These are phyloP conservation scores for Seiridium cupressi DNA, from an alignment of 2,329 filamentous ascomycete genomes.

Conservation along the genomic window DNA sequence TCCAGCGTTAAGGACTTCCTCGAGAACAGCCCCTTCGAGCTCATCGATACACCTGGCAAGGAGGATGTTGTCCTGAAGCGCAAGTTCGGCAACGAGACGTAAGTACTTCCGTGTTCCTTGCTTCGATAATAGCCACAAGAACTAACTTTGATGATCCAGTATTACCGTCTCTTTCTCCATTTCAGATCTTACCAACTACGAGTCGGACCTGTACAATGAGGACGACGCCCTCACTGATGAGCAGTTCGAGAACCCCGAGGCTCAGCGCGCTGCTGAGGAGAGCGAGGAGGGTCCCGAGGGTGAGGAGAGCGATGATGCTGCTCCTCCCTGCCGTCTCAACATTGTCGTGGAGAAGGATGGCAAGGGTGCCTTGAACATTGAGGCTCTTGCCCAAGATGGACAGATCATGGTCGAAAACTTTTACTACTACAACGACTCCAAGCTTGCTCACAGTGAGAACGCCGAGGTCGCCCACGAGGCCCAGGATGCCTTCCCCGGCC, in stretches of 20 bases:
- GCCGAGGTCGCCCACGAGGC: constrained; percentile 76
- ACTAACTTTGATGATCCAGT: constrained; percentile 31
- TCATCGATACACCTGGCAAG: constrained; percentile 77
- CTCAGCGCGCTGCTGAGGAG: constrained; percentile 46
- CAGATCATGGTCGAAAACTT: constrained; percentile 86
- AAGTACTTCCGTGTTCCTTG: constrained; percentile 29
- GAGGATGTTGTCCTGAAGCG: constrained; percentile 86
- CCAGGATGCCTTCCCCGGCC: constrained; percentile 81
- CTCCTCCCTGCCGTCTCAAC: constrained; percentile 79
- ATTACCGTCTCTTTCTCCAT: constrained; percentile 84
- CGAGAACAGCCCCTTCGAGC: constrained; percentile 79
- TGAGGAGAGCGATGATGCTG: constrained; percentile 44
- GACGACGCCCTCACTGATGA: constrained; percentile 55
- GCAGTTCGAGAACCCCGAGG: constrained; percentile 40
- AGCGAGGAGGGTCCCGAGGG: constrained; percentile 51
- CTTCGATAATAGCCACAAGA: no score
- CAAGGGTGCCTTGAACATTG: constrained; percentile 83
- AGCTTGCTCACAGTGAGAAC: constrained; percentile 71
- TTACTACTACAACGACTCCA: constrained; percentile 78
- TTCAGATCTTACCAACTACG: constrained; percentile 71
- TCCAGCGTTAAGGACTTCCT: constrained; percentile 84
- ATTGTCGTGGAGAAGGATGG: constrained; percentile 85
- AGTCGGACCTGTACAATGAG: constrained; percentile 58
- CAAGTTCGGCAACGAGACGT: constrained; percentile 86
- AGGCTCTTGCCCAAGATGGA: constrained; percentile 83